phyloP scores from a whole-genome alignment of 1,139 yeast genomes.

The Geotrichum bryndzae region DNA sequence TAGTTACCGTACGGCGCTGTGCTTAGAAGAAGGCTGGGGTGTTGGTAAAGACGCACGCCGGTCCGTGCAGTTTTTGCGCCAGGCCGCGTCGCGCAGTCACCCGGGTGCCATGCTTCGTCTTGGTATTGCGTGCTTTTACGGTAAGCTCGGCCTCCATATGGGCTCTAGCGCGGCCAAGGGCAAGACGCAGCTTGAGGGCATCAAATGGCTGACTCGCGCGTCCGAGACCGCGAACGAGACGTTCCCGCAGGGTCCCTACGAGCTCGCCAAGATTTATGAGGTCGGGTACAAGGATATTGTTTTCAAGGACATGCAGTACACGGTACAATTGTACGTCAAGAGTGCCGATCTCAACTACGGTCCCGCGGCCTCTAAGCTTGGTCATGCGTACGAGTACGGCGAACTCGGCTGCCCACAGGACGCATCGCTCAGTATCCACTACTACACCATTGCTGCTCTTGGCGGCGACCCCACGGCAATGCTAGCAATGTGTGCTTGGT shows the following conservation, averaged over 20 bases:
- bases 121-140: constrained; percentile 79
- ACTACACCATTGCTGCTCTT: constrained; percentile 84
- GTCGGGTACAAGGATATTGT: constrained; percentile 82
- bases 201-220: constrained; percentile 89
- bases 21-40: constrained; percentile 92
- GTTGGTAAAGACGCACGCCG: constrained; percentile 83
- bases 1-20: constrained; percentile 83
- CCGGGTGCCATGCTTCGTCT: constrained; percentile 93
- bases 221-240: constrained; percentile 76
- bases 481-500: constrained; percentile 97
- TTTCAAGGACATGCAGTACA: constrained; percentile 76
- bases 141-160: constrained; percentile 64
- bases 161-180: constrained; percentile 29
- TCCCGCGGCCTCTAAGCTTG: constrained; percentile 73
- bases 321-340: constrained; percentile 77
- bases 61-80: constrained; percentile 74
- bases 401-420: constrained; percentile 71
- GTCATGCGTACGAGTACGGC: constrained; percentile 81
- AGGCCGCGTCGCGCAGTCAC: constrained; percentile 87
- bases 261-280: constrained; percentile 78
- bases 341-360: constrained; percentile 86
- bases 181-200: constrained; percentile 72
- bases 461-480: constrained; percentile 85
- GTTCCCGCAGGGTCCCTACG: constrained; percentile 89
- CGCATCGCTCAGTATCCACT: constrained; percentile 80